Percentiles rank a stretch among this genome's conserved stretches.
Conservation (phyloP, 257 asterid species). For the Pogostemon cablin region DNA sequence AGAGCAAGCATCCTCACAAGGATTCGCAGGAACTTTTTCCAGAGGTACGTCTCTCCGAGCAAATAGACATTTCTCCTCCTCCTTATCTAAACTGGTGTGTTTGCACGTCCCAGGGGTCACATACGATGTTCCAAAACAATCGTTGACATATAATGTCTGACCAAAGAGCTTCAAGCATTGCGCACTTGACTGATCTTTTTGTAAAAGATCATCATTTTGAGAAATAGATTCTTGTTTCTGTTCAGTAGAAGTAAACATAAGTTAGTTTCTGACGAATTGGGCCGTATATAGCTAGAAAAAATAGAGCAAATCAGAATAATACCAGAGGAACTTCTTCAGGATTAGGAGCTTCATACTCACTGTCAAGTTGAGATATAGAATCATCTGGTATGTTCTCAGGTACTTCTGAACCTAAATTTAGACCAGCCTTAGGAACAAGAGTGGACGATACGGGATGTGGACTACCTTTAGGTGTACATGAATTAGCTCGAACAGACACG, state of each 20-base stretch:
- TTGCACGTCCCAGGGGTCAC: constrained; percentile 32
- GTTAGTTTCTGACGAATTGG: neutral
- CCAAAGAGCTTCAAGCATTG: constrained; percentile 82
- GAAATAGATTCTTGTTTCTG: constrained; percentile 58
- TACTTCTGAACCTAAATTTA: constrained; percentile 32
- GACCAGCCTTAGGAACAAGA: constrained; percentile 33
- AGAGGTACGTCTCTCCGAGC: constrained; percentile 41
- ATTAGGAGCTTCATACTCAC: constrained; percentile 40
- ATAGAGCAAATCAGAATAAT: constrained; percentile 18
- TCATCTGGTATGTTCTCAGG: constrained; percentile 42
- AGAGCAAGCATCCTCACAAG: neutral
- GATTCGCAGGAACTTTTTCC: constrained; percentile 22
- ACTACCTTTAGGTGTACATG: constrained; percentile 44
- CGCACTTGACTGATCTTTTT: constrained; percentile 50
- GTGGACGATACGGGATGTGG: constrained; percentile 51
- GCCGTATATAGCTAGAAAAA: too few relatives aligned
- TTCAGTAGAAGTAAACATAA: constrained; percentile 4
- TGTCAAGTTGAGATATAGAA: constrained; percentile 35
- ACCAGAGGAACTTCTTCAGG: constrained; percentile 51
- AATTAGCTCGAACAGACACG: constrained; percentile 40
- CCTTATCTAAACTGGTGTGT: constrained; percentile 35
- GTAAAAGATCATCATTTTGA: constrained; percentile 36
- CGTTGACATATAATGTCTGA: constrained; percentile 58
- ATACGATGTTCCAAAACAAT: constrained; percentile 39
- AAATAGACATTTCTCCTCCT: constrained; percentile 32